Evolutionary conservation across 208 protist genomes (phyloP).

Genomic region (Strigomonas culicis): DNA sequence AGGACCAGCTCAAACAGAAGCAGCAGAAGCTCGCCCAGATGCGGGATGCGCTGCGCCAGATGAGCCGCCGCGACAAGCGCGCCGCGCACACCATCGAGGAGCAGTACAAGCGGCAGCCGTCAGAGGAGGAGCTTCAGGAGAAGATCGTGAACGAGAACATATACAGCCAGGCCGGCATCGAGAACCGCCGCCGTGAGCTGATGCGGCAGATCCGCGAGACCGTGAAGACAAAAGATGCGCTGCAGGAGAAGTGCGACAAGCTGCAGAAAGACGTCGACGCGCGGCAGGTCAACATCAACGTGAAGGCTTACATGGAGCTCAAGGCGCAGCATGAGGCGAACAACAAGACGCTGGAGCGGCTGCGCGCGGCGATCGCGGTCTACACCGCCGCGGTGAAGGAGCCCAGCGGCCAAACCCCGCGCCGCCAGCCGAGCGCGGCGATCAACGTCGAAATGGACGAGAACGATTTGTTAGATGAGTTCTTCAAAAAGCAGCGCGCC

Average conservation of each 20-base stretch:
- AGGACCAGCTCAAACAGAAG: constrained; percentile 41
- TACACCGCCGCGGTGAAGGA: constrained; percentile 30
- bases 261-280: constrained; percentile 35
- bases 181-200: constrained; percentile 37
- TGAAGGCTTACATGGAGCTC: constrained; percentile 54
- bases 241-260: constrained; percentile 33
- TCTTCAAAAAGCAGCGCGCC: constrained; percentile 7
- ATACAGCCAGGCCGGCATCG: constrained; percentile 48
- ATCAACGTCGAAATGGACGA: background rate
- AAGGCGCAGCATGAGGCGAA: constrained; percentile 25
- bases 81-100: constrained; percentile 59
- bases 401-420: background rate
- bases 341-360: constrained; percentile 20
- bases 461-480: constrained; percentile 1
- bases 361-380: constrained; percentile 34
- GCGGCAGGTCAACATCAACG: constrained; percentile 26
- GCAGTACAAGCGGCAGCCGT: constrained; percentile 32
- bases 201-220: constrained; percentile 26
- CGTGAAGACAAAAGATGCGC: constrained; percentile 18
- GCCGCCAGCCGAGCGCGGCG: background rate
- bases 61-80: constrained; percentile 56
- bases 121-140: constrained; percentile 30
- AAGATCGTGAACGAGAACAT: constrained; percentile 64
- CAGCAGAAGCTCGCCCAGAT: constrained; percentile 36
- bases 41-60: constrained; percentile 27